A percentile compares a stretch with the other conserved stretches of the same genome.
Evolutionary conservation across 108 stramenopile species (phyloP).

Genomic region (Nitzschia sp.): DNA sequence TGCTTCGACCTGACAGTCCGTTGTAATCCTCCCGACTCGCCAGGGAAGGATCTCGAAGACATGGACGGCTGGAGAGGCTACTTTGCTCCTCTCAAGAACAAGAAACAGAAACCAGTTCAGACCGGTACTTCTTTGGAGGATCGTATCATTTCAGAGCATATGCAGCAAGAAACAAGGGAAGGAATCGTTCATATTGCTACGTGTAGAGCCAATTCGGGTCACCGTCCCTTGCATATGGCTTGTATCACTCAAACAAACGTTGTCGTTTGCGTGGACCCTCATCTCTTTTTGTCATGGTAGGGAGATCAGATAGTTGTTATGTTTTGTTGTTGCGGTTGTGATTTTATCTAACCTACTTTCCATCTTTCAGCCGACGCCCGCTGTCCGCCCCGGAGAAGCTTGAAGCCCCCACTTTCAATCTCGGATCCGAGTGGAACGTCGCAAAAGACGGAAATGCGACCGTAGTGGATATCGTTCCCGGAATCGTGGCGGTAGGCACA

Average conservation of each 20-base stretch:
- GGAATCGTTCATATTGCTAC: conserved; percentile 41
- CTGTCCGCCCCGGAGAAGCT: conserved; percentile 25
- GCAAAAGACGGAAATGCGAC: conserved; percentile 49
- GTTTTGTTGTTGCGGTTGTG: background rate
- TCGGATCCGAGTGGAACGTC: conserved; percentile 47
- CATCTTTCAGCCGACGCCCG: conserved; percentile 21
- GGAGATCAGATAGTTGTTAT: background rate
- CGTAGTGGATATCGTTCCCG: conserved; percentile 65
- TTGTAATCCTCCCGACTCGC: conserved; percentile 56
- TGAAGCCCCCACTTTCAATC: conserved; percentile 29
- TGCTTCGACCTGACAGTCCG: conserved; percentile 80
- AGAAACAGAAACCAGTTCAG: background rate
- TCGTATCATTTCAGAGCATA: conserved; percentile 25
- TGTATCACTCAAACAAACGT: conserved; percentile 36
- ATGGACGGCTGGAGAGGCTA: conserved; percentile 90
- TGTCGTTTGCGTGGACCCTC: conserved; percentile 52
- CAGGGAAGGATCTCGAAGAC: conserved; percentile 50
- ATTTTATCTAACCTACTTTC: background rate
- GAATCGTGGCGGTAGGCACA: conserved; percentile 81
- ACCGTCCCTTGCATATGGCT: conserved; percentile 43
- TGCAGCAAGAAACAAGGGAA: conserved; percentile 9
- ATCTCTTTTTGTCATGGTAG: conserved; percentile 54
- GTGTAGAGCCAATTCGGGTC: conserved; percentile 29
- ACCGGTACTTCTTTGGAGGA: conserved; percentile 22
- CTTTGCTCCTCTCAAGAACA: conserved; percentile 57